Evolutionary conservation across 345 rosid species (phyloP).

Genomic region (Salix dunnii): DNA sequence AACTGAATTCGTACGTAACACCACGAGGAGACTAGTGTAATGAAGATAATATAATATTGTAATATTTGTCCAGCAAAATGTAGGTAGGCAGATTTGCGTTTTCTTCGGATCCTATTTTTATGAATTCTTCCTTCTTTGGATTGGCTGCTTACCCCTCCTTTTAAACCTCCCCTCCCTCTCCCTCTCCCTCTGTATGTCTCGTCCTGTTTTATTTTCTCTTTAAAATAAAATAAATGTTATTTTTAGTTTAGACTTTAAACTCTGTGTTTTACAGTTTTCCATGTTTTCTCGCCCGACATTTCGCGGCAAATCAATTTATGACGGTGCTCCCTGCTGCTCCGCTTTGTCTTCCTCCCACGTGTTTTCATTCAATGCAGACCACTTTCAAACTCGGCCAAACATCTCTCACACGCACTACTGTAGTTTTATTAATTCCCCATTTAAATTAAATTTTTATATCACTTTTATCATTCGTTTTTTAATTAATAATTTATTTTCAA

Average conservation of each 20-base stretch:
- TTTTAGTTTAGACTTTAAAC: background rate
- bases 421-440: too few species aligned
- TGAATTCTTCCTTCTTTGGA: background rate
- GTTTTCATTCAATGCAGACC: background rate
- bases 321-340: background rate
- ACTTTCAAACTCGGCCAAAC: too few species aligned
- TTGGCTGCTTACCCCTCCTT: slow-evolving; percentile 3
- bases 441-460: too few species aligned
- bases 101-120: slow-evolving; percentile 29
- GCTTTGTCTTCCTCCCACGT: slow-evolving; percentile 3
- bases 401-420: too few species aligned
- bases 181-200: background rate
- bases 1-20: background rate
- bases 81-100: slow-evolving; percentile 13
- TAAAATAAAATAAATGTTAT: background rate
- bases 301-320: slow-evolving; percentile 1
- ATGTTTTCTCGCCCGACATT: slow-evolving; percentile 8
- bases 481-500: too few species aligned
- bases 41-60: too few species aligned
- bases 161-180: slow-evolving; percentile 6
- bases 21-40: background rate
- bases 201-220: background rate
- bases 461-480: too few species aligned
- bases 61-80: too few species aligned
- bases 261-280: background rate